Base-by-base conservation (phyloP, 768 basidiomycete species). In the Tylopilus felleus region DNA sequence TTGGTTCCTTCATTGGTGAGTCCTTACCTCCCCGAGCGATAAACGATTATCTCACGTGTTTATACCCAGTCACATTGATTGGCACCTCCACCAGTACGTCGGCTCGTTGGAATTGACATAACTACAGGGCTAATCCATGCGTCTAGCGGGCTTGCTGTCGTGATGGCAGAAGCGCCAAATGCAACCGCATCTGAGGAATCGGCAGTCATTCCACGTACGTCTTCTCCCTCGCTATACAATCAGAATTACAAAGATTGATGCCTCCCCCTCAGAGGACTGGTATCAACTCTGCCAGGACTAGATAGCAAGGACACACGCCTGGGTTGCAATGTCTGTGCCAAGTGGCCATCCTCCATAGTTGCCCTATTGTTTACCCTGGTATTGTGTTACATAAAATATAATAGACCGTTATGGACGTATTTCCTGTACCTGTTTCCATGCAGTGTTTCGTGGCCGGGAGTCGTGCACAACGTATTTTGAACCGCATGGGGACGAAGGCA, bases 1-100 rank as follows among this genome's bases (percentile, higher is more conserved):
- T 13, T 84, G 82, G 58, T 22, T 52, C 35, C 51, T 52, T 22
- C 51, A 52, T 21, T 52, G 51, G 51, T 46, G 51, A 52, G 51
- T 23, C 2, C 35, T 21, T 3, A 1, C 9, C 13, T 31, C 13
- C 36, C 17, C 16, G 3, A 22, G 4, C 22, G 0, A 4, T 19
- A 12, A 36, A n/a, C 13, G 33, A 33, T 16, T 36, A 36, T 36
- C n/a, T 36, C 16, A 36, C 17, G 36, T 17, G 17, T 36, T 2
- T 10, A 23, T 25, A 19, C 22, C 13, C n/a, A 64, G 63, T 22
- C 63, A 64, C 51, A 60, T 62, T 6, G 47, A 64, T 25, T 60
- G 58, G 56, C 62, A 64, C 29, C 51, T 64, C 14, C 41, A 58
- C 40, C 55, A 51, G 62, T 64, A 52, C n/a, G 60, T 49, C 44